Evolutionary conservation across 345 rosid genomes (phyloP).

Genomic region (Rhodamnia rubescens): DNA sequence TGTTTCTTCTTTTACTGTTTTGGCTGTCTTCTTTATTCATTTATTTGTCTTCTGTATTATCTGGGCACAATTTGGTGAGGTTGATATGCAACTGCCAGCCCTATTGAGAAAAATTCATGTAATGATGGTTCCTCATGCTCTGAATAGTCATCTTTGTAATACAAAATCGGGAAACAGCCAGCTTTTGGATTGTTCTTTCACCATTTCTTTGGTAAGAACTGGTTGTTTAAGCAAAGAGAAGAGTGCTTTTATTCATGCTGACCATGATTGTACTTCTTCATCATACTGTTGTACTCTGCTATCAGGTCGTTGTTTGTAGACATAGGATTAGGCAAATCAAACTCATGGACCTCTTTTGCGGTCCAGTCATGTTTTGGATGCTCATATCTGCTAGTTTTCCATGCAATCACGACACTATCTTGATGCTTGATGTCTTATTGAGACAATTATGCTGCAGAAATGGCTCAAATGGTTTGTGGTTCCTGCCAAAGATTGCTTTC

Average conservation of each 20-base stretch:
- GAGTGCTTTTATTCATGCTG: background rate
- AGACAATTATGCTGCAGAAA: constrained; percentile 24
- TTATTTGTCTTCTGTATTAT: background rate
- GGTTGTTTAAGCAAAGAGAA: background rate
- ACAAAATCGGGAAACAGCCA: background rate
- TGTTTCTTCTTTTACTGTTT: background rate
- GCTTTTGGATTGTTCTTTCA: background rate
- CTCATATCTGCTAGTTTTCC: background rate
- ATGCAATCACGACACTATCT: background rate
- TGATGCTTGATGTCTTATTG: background rate
- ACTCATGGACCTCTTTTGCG: background rate
- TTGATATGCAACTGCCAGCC: background rate
- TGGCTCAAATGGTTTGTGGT: constrained; percentile 91
- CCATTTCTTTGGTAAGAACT: background rate
- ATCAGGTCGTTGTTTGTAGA: background rate
- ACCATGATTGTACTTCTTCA: background rate
- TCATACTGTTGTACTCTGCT: background rate
- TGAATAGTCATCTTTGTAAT: background rate
- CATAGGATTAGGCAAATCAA: background rate
- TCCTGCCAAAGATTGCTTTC: constrained; percentile 72
- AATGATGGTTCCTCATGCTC: background rate
- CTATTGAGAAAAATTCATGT: background rate
- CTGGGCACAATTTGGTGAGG: background rate
- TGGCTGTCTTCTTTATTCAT: background rate
- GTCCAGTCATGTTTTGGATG: background rate